Base-by-base conservation (phyloP, 345 rosid genomes). In the Euphorbia peplus region DNA sequence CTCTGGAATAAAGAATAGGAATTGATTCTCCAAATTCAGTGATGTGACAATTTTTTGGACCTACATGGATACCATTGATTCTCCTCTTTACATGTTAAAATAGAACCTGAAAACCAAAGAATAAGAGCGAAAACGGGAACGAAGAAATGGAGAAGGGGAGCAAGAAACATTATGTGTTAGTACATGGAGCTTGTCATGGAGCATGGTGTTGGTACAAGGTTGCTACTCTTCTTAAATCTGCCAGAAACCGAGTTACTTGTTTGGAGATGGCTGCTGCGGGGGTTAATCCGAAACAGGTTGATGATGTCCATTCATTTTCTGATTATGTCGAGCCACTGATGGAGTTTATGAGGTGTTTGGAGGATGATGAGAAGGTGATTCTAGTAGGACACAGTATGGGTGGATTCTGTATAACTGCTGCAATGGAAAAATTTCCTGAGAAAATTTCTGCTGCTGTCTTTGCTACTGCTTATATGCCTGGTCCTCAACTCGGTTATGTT, bases 131-230 rank as follows among this genome's bases (percentile, higher is more conserved):
- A 57, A 19, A 21, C n/a, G n/a, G n/a, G 4, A 8, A 22, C 44
- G 16, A 28, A 58, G 14, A 52, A 30, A 54, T 12, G 22, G 18
- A 13, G 26, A 16, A 15, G 48, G 9, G 35, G 24, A 19, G 57
- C 18, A 28, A 26, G n/a, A 58, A 66, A 57, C 78, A 73, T 62
- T 73, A 60, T 66, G 72, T 78, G 25, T 57, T 78, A 4, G 57
- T 60, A 37, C 78, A 67, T 67, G 83, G 79, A 55, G 79, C 37
- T 22, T 64, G 76, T 21, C 76, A 73, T 15, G 80, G 83, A 54
- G 83, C 76, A 25, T 80, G 81, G 81, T 57, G 79, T 67, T 83
- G 83, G 83, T 83, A 72, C 21, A 70, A 78, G 72, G 76, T 82
- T 21, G 54, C 61, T 26, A 32, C 74, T 46, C 25, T 30, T 21